phyloP scores from a whole-genome alignment of 768 basidiomycete genomes.

The Amanita fuliginea region DNA sequence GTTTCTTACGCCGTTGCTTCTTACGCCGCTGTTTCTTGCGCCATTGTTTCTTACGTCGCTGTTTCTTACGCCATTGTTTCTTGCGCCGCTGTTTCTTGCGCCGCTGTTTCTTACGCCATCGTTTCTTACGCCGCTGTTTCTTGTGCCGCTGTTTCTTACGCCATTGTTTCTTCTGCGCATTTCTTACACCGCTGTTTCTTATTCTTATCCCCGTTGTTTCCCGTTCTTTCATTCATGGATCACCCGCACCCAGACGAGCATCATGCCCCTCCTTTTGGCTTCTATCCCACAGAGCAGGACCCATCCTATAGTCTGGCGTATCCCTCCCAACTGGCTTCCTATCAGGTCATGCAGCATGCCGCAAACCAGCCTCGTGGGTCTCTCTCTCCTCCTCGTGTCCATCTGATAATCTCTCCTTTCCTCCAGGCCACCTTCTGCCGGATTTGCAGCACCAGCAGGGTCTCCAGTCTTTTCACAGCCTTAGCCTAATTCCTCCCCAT shows the following conservation, averaged over 20 bases:
- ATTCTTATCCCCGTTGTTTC: constrained; percentile 16
- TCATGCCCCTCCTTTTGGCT: constrained; percentile 34
- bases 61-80: constrained; percentile 8
- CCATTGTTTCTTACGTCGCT: constrained; percentile 9
- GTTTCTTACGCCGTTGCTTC: too few relatives aligned
- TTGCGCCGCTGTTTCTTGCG: constrained; percentile 14
- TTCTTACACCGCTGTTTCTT: constrained; percentile 18
- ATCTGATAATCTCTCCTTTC: constrained; percentile 54
- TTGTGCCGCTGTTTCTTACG: too few relatives aligned
- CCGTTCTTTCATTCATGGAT: constrained; percentile 28
- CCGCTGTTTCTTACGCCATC: too few relatives aligned
- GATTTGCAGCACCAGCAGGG: constrained; percentile 56
- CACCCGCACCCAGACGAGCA: constrained; percentile 40
- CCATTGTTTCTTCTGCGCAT: constrained; percentile 14
- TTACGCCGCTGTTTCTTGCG: constrained; percentile 14
- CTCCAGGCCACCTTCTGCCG: constrained; percentile 51
- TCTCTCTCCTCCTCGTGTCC: constrained; percentile 41
- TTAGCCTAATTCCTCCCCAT: constrained; percentile 59
- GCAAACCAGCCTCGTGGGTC: constrained; percentile 65
- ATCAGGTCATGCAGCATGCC: constrained; percentile 44
- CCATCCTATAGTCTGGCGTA: constrained; percentile 43
- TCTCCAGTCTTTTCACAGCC: constrained; percentile 36
- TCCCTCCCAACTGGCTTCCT: constrained; percentile 44
- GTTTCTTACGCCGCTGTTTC: constrained; percentile 14
- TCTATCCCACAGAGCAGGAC: constrained; percentile 46